Evolutionary conservation across 306 rosid genomes (phyloP).

Genomic region (Pueraria montana): DNA sequence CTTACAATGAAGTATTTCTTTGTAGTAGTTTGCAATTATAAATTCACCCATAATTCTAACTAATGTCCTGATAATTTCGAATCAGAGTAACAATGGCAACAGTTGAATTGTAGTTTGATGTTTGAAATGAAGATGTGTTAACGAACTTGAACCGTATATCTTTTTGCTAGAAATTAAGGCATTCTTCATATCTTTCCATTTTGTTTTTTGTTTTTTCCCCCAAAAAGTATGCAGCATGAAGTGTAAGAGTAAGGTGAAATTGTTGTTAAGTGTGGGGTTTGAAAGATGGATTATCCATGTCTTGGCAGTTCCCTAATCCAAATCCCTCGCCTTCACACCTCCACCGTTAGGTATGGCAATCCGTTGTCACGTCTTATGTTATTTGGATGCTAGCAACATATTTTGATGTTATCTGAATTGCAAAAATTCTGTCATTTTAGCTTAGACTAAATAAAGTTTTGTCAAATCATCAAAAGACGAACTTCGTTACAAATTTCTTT

Average conservation of each 20-base stretch:
- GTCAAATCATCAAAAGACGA: constrained; percentile 46
- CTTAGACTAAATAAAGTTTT: constrained; percentile 52
- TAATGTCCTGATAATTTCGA: not conserved
- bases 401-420: not conserved
- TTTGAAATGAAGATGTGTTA: constrained; percentile 33
- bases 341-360: constrained; percentile 47
- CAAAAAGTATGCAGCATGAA: constrained; percentile 5
- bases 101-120: not conserved
- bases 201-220: not conserved
- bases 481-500: not conserved
- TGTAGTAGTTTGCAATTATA: constrained; percentile 2
- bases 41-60: not conserved
- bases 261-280: constrained; percentile 53
- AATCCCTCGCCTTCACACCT: constrained; percentile 49
- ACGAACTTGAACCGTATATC: constrained; percentile 21
- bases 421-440: constrained; percentile 59
- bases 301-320: constrained; percentile 57
- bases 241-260: constrained; percentile 36
- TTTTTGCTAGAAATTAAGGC: constrained; percentile 47
- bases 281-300: constrained; percentile 62
- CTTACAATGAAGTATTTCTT: not conserved
- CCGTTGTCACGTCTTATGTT: constrained; percentile 33
- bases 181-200: not conserved
- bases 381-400: constrained; percentile 16
- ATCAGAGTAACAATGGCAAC: not conserved